These are phyloP conservation scores for Chalaropsis thielavioides DNA, from an alignment of 2,329 filamentous ascomycete genomes.

Conservation along the genomic window DNA sequence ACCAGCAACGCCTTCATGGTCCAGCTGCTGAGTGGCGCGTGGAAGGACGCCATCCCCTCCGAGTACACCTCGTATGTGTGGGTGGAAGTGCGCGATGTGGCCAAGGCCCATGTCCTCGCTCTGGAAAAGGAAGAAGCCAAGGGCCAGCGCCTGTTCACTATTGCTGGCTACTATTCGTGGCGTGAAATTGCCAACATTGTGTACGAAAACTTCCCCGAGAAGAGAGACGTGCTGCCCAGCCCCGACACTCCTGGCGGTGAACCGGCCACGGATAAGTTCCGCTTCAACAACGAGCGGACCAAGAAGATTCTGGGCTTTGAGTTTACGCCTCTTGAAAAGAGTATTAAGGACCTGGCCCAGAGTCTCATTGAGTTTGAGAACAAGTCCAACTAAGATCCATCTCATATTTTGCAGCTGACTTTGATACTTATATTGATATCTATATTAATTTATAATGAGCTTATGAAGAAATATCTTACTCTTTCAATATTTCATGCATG, in stretches of 20 bases:
- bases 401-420: too few relatives aligned
- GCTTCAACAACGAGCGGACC: constrained; percentile 44
- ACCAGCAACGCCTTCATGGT: constrained; percentile 40
- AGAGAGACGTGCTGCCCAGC: constrained; percentile 33
- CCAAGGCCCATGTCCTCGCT: constrained; percentile 37
- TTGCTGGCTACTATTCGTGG: constrained; percentile 34
- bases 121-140: constrained; percentile 34
- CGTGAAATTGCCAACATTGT: constrained; percentile 31
- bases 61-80: constrained; percentile 32
- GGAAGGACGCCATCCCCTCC: constrained; percentile 31
- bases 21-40: constrained; percentile 35
- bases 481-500: neutral
- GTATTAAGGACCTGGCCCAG: constrained; percentile 25
- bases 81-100: constrained; percentile 44
- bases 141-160: constrained; percentile 38
- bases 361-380: constrained; percentile 14
- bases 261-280: constrained; percentile 31
- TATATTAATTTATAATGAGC: neutral
- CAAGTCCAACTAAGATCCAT: neutral
- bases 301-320: constrained; percentile 46
- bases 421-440: too few relatives aligned
- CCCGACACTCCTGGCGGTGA: constrained; percentile 33
- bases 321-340: constrained; percentile 47
- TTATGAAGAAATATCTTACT: neutral
- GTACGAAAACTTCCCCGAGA: constrained; percentile 36